Evolutionary conservation across 2,329 filamentous ascomycete genomes (phyloP), one percentile per base, ranked within the genome.

Genomic region (Cytospora paraplurivora): DNA sequence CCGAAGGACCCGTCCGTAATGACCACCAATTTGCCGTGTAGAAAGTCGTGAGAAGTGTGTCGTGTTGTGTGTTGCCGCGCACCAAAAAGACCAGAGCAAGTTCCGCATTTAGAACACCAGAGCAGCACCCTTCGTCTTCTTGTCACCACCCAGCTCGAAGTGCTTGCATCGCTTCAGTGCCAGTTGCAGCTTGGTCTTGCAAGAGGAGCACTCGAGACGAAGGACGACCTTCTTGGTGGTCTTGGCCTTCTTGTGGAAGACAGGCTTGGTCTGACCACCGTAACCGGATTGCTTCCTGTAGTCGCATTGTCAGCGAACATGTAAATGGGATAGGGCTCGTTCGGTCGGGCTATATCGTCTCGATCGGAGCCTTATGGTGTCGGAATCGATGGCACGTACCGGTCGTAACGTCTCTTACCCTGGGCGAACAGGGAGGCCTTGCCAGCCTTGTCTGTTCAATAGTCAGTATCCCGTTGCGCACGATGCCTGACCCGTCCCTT

Each of bases 221-320:
- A 99, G 85, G 77, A 99, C 96, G 76, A 99, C 91, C 90, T 99
- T 99, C 92, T 99, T 99, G 79, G 95, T 99, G 74, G 95, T 99
- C 91, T 99, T 99, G 73, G 95, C 95, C 87, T 97, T 98, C 90
- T 98, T 99, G 92, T 98, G 95, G 91, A 98, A 99, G 78, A 99
- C 93, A 75, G 96, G 95, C 87, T 99, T 99, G 77, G 95, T 99
- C 87, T 99, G 95, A 93, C 95, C 95, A 92, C 95, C 95, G 80
- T 97, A 98, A 91, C 94, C 94, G 80, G 90, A 66, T 62, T 66
- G 64, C 64, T 66, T 66, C 33, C 64, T 66, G 50, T 66, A 50
- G 47, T 60, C 52, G 57, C 27, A 4, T 50, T 37, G 59, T 62
- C 44, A 65, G 62, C 37, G 33, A 33, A 21, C 21, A 21, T 21